Conservation (phyloP, 805 yeast species). For the Jamesozyma jinghongensis region DNA sequence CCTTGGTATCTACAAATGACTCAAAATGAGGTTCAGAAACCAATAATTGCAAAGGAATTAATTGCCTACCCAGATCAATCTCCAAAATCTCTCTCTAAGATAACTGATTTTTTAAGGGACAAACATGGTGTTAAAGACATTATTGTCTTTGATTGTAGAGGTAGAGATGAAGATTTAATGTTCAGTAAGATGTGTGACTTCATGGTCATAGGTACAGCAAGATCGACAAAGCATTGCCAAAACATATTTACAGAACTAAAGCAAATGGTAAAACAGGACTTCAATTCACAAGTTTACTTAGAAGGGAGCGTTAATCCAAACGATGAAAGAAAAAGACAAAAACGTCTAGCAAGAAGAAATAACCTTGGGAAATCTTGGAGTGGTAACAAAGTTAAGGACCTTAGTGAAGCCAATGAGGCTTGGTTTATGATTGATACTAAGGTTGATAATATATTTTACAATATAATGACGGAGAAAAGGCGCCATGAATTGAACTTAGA, state of each 20-base stretch:
- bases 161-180: conserved; percentile 32
- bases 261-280: conserved; percentile 46
- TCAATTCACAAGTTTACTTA: conserved; percentile 38
- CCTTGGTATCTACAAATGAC: conserved; percentile 56
- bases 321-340: conserved; percentile 41
- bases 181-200: conserved; percentile 32
- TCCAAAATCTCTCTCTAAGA: conserved; percentile 39
- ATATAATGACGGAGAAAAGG: conserved; percentile 62
- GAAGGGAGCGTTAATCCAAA: conserved; percentile 68
- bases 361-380: conserved; percentile 42
- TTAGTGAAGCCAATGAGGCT: conserved; percentile 48
- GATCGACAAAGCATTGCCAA: conserved; percentile 63
- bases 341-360: conserved; percentile 44
- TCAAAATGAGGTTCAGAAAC: conserved; percentile 9
- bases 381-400: conserved; percentile 38
- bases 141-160: conserved; percentile 53
- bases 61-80: conserved; percentile 54
- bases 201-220: conserved; percentile 66
- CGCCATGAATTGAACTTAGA: conserved; percentile 65
- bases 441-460: conserved; percentile 55
- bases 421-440: conserved; percentile 78
- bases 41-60: conserved; percentile 11
- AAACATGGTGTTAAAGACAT: conserved; percentile 63
- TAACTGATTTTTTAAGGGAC: conserved; percentile 36
- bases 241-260: conserved; percentile 58